A percentile compares a stretch with the other conserved stretches of the same genome.
phyloP scores from a whole-genome alignment of 495 filamentous ascomycete species.

The Aspergillus nanangensis region DNA sequence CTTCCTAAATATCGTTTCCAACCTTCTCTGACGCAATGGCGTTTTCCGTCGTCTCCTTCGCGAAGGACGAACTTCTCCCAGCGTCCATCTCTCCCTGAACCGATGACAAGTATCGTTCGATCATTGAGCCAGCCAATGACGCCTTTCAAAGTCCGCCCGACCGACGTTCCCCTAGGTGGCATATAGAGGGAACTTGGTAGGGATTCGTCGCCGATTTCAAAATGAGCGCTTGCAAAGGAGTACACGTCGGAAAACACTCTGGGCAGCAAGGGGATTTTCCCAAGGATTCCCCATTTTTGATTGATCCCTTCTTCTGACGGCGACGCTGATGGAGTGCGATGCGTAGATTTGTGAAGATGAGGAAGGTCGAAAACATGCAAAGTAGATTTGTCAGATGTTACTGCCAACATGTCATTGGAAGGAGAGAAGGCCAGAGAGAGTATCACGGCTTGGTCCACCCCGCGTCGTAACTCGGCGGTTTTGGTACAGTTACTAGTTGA shows the following conservation, averaged over 20 bases:
- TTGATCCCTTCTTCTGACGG: slow-evolving; percentile 44
- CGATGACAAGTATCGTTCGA: slow-evolving; percentile 64
- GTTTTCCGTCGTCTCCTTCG: slow-evolving; percentile 58
- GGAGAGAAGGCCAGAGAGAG: slow-evolving; percentile 87
- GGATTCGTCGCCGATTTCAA: slow-evolving; percentile 73
- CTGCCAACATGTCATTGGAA: slow-evolving; percentile 69
- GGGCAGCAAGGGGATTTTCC: slow-evolving; percentile 73
- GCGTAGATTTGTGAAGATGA: slow-evolving; percentile 26
- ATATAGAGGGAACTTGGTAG: slow-evolving; percentile 35
- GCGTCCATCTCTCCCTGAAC: slow-evolving; percentile 73
- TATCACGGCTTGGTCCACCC: slow-evolving; percentile 81
- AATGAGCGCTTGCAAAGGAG: slow-evolving; percentile 67
- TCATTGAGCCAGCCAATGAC: slow-evolving; percentile 73
- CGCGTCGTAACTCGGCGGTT: slow-evolving; percentile 78
- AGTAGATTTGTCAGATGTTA: slow-evolving; percentile 96
- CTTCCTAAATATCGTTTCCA: slow-evolving; percentile 76
- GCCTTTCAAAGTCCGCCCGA: slow-evolving; percentile 64
- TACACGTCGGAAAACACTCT: slow-evolving; percentile 81
- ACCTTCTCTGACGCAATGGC: slow-evolving; percentile 60
- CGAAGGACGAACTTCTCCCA: slow-evolving; percentile 80
- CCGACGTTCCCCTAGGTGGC: slow-evolving; percentile 40
- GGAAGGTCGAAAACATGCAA: slow-evolving; percentile 87
- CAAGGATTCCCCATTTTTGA: slow-evolving; percentile 76
- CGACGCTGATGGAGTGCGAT: slow-evolving; percentile 32
- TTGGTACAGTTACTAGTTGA: slow-evolving; percentile 72